Evolutionary conservation across 163 green algal genomes (phyloP).

Genomic region (Prototheca wickerhamii): DNA sequence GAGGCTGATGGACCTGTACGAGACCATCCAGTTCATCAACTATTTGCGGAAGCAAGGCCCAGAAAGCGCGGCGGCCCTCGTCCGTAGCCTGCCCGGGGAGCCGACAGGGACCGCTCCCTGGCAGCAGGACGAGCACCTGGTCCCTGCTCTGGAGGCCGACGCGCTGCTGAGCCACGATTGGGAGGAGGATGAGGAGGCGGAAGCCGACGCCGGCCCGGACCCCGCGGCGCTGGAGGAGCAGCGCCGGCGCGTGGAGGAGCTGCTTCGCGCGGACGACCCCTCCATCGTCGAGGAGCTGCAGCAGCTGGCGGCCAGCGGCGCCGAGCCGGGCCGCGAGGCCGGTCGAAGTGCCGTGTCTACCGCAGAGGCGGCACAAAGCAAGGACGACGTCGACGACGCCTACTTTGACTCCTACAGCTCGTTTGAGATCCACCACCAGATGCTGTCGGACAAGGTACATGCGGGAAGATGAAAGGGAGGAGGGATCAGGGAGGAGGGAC

Average conservation of each 20-base stretch:
- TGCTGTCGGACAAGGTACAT: constrained; percentile 88
- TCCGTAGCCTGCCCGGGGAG: constrained; percentile 10
- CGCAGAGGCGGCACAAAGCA: constrained; percentile 4
- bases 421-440: constrained; percentile 90
- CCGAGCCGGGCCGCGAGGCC: not conserved
- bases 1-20: constrained; percentile 57
- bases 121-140: constrained; percentile 54
- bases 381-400: constrained; percentile 40
- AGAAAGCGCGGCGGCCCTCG: constrained; percentile 30
- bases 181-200: constrained; percentile 31
- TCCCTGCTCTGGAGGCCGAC: constrained; percentile 55
- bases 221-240: not conserved
- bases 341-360: too few species aligned
- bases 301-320: too few species aligned
- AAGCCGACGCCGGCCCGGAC: not conserved
- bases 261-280: too few species aligned
- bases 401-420: constrained; percentile 95
- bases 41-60: constrained; percentile 50
- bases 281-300: constrained; percentile 4
- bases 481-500: too few species aligned
- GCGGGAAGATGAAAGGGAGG: too few species aligned
- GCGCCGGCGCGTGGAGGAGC: too few species aligned
- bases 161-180: constrained; percentile 68
- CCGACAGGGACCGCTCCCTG: constrained; percentile 23
- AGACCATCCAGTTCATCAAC: constrained; percentile 69